Evolutionary conservation across 2,329 filamentous ascomycete species (phyloP), one percentile per base, ranked within the genome.

Genomic region (Camillea tinctor): DNA sequence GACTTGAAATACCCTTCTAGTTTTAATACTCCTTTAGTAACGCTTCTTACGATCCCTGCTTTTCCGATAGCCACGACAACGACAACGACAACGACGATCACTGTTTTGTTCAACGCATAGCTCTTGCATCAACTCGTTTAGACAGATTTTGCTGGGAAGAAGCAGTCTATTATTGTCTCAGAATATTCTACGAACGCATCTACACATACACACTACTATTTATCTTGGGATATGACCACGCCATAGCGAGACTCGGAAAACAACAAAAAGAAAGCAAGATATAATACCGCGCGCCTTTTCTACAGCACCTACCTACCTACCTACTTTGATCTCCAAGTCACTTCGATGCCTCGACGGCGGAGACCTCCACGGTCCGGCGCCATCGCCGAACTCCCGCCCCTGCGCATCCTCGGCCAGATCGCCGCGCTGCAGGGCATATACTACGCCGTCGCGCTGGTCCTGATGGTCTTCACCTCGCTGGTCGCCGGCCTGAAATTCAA

Each of bases 401-500:
- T 86, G 63, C 82, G 81, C 64, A 85, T 88, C 71, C 80, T 85
- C 53, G 74, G 77, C 61, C 85, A 88, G 74, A 87, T 88, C 69
- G 78, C 80, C 50, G 76, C 78, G 13, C 73, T 88, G 15, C 86
- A 88, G 68, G 76, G 74, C 19, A 73, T 85, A 55, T 87, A 84
- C 76, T 87, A 87, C 71, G 72, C 74, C 59, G 75, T 75, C 19
- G 80, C 82, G 7, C 70, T 82, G 30, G 73, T 84, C 11, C 76
- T 87, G 50, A 80, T 84, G 71, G 75, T 86, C 59, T 88, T 88
- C 74, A 84, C 82, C 9, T 76, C 82, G 13, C 80, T 87, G 48
- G 82, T 87, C 20, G 79, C 83, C n/a, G 86, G 86, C 30, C 76
- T 79, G 24, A 70, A 75, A 2, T 87, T 88, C 68, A 77, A 75